Conservation (phyloP, 2,329 filamentous ascomycete genomes). For the Colletotrichum horii region DNA sequence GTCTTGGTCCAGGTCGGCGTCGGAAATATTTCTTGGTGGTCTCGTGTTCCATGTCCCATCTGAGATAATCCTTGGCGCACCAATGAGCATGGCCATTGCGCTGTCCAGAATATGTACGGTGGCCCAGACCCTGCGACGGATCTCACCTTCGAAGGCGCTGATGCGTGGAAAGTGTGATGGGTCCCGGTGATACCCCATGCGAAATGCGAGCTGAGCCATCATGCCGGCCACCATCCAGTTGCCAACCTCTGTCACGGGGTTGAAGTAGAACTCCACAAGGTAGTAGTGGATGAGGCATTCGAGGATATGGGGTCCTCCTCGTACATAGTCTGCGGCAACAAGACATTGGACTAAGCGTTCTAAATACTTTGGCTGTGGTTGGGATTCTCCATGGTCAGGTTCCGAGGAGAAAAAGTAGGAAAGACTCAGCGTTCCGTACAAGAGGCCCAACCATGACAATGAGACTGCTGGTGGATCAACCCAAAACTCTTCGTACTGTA, state of each 20-base stretch:
- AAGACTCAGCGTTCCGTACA: rapidly evolving
- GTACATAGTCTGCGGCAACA: not conserved
- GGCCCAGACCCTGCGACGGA: not conserved
- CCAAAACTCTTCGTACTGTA: too few relatives aligned
- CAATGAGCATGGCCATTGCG: rapidly evolving
- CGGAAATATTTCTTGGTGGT: not conserved
- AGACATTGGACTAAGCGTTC: rapidly evolving
- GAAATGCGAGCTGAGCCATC: not conserved
- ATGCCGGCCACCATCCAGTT: not conserved
- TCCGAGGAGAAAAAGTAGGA: rapidly evolving
- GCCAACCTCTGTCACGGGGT: rapidly evolving
- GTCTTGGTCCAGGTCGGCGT: rapidly evolving
- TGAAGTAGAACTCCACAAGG: rapidly evolving
- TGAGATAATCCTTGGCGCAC: not conserved
- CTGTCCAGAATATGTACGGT: rapidly evolving
- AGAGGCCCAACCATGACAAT: too few relatives aligned
- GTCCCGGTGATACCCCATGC: not conserved
- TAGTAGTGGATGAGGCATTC: rapidly evolving
- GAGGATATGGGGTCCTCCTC: rapidly evolving
- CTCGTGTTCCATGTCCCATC: not conserved
- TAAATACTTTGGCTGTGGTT: rapidly evolving
- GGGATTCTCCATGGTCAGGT: rapidly evolving
- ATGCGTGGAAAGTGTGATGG: rapidly evolving
- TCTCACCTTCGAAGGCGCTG: not conserved
- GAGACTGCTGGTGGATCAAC: too few relatives aligned